Conservation (phyloP, 2,329 filamentous ascomycete species). For the Cordyceps farinosa region DNA sequence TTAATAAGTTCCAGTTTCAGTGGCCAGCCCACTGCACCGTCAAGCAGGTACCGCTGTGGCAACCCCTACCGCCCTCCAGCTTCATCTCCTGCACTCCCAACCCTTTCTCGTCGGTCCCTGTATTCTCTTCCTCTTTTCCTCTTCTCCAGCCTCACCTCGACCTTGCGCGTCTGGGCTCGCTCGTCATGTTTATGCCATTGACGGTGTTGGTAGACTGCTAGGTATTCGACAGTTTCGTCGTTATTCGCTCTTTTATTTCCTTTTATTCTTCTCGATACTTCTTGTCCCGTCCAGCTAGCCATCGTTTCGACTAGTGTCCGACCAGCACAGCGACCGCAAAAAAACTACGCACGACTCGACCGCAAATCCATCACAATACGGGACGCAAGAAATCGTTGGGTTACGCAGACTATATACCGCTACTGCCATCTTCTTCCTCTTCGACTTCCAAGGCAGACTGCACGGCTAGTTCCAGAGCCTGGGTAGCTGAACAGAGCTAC, state of each 20-base stretch:
- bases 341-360: neutral
- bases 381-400: neutral
- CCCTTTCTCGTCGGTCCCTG: neutral
- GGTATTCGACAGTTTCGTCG: neutral
- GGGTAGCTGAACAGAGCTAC: neutral
- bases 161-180: constrained; percentile 19
- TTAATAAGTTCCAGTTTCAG: neutral
- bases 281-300: neutral
- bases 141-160: constrained; percentile 18
- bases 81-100: neutral
- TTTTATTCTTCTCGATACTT: constrained; percentile 1
- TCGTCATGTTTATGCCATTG: constrained; percentile 28
- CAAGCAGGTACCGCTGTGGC: neutral
- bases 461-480: neutral
- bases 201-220: constrained; percentile 9
- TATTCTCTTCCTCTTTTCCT: constrained; percentile 12
- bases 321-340: neutral
- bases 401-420: neutral
- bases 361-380: neutral
- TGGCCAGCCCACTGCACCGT: neutral
- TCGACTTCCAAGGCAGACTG: neutral
- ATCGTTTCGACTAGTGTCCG: constrained; percentile 11
- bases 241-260: constrained; percentile 18
- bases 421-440: neutral
- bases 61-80: neutral